phyloP scores from a whole-genome alignment of 768 basidiomycete genomes.

The Antrodiella citrinella region DNA sequence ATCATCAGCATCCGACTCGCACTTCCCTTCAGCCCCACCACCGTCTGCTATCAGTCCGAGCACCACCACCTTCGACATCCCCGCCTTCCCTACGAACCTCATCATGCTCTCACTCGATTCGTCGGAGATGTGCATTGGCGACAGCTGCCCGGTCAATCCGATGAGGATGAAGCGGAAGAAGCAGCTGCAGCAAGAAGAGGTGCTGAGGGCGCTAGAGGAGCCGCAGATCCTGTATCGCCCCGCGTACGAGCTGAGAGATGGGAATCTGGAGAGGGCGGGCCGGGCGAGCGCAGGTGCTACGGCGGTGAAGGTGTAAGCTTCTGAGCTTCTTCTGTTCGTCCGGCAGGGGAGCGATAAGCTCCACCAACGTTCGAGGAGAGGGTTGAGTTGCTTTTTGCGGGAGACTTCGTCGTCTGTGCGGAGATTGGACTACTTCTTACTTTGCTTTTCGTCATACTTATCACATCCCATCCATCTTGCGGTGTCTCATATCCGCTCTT shows the following conservation, averaged over 20 bases:
- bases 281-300: slow-evolving; percentile 27
- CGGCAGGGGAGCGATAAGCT: no score
- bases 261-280: slow-evolving; percentile 63
- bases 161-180: slow-evolving; percentile 10
- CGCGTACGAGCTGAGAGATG: slow-evolving; percentile 76
- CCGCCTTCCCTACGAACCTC: slow-evolving; percentile 14
- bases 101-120: slow-evolving; percentile 13
- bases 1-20: no score
- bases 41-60: background rate
- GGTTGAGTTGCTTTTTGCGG: no score
- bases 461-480: no score
- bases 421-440: no score
- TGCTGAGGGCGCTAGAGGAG: slow-evolving; percentile 1
- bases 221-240: slow-evolving; percentile 46
- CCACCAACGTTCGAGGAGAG: no score
- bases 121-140: slow-evolving; percentile 8
- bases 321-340: no score
- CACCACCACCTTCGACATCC: slow-evolving; percentile 8
- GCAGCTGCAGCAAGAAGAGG: slow-evolving; percentile 14
- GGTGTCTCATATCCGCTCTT: no score
- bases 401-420: no score
- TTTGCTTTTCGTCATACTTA: no score
- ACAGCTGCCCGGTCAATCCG: slow-evolving; percentile 1
- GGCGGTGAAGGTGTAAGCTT: slow-evolving; percentile 1
- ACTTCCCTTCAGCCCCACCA: background rate